A percentile compares a stretch with the other conserved stretches of the same genome.
Evolutionary conservation across 345 rosid genomes (phyloP).

Genomic region (Eucalyptus grandis): DNA sequence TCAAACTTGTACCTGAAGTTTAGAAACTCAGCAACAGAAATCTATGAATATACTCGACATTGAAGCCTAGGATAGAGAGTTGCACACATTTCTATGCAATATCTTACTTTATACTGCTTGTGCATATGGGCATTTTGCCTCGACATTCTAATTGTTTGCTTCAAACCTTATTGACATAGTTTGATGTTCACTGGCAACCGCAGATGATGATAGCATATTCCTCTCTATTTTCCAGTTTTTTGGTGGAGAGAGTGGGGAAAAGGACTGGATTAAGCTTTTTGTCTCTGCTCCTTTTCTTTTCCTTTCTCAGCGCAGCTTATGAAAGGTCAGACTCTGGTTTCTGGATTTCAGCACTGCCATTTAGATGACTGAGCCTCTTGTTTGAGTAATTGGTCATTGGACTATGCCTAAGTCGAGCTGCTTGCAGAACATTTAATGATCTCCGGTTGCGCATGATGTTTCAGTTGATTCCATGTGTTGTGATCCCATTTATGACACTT

Average conservation of each 20-base stretch:
- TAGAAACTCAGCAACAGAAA: background rate
- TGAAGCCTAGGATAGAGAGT: background rate
- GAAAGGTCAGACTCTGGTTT: slow-evolving; percentile 44
- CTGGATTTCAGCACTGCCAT: background rate
- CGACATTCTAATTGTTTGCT: background rate
- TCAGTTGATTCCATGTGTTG: slow-evolving; percentile 71
- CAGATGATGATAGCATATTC: slow-evolving; percentile 88
- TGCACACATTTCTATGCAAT: background rate
- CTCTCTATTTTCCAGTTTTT: slow-evolving; percentile 72
- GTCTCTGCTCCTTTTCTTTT: slow-evolving; percentile 31
- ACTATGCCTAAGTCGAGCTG: slow-evolving; percentile 17
- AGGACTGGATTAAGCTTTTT: slow-evolving; percentile 48
- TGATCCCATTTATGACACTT: slow-evolving; percentile 45
- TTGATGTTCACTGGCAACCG: slow-evolving; percentile 3
- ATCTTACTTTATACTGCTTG: background rate
- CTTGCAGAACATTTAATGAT: slow-evolving; percentile 91
- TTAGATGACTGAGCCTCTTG: background rate
- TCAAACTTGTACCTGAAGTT: background rate
- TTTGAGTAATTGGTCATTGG: background rate
- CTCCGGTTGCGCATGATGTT: slow-evolving; percentile 81
- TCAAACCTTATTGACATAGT: background rate
- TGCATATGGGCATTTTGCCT: background rate
- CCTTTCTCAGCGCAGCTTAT: slow-evolving; percentile 40
- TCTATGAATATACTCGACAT: background rate
- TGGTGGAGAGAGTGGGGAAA: slow-evolving; percentile 75